phyloP scores from a whole-genome alignment of 2,329 filamentous ascomycete genomes.

The Rutstroemia sp. region DNA sequence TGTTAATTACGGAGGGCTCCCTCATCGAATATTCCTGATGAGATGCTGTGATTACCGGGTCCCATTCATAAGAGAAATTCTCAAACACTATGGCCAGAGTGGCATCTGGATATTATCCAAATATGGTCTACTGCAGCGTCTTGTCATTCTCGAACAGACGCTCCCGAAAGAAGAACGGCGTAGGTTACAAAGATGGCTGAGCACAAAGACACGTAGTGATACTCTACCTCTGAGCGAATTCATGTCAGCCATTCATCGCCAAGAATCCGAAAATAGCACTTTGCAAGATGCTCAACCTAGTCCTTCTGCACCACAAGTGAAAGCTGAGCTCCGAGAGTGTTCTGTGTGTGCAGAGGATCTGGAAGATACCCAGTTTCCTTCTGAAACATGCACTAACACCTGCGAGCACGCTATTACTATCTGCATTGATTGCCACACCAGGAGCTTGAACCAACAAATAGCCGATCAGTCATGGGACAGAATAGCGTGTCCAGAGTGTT shows the following conservation, averaged over 20 bases:
- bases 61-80: not conserved
- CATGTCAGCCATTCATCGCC: too few species aligned
- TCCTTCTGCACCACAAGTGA: too few species aligned
- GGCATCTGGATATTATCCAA: not conserved
- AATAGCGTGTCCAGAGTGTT: slow-evolving; percentile 47
- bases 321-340: not conserved
- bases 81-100: not conserved
- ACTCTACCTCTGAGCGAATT: too few species aligned
- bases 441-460: slow-evolving; percentile 9
- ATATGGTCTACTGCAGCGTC: not conserved
- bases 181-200: not conserved
- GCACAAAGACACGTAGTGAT: too few species aligned
- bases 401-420: too few species aligned
- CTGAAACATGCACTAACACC: too few species aligned
- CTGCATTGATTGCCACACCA: not conserved
- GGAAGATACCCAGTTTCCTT: too few species aligned
- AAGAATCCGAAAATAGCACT: not conserved
- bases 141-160: not conserved
- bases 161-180: not conserved
- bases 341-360: not conserved
- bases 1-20: not conserved
- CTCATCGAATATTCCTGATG: not conserved
- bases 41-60: not conserved
- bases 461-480: slow-evolving; percentile 33
- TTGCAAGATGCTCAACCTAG: too few species aligned